Percentiles rank a stretch among this genome's conserved stretches.
Conservation (phyloP, 257 asterid species). For the Nemophila menziesii region DNA sequence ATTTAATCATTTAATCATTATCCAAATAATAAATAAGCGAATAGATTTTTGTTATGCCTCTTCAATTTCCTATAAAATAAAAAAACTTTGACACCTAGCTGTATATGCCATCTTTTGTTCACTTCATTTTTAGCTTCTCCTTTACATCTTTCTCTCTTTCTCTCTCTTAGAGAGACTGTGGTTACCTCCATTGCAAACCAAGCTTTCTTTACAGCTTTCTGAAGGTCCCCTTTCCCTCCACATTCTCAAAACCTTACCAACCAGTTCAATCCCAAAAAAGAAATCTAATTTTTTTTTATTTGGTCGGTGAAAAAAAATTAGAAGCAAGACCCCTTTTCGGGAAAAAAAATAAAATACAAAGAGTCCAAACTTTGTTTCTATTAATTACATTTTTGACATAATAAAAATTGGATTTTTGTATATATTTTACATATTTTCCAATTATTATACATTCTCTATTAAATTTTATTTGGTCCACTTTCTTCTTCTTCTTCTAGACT, state of each 20-base stretch:
- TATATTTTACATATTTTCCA: background rate
- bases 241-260: conserved; percentile 5
- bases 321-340: background rate
- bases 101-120: too few species aligned
- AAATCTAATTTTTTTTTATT: too few species aligned
- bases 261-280: background rate
- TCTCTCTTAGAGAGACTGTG: background rate
- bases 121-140: background rate
- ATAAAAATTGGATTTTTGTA: conserved; percentile 2
- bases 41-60: too few species aligned
- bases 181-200: conserved; percentile 7
- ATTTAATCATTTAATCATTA: too few species aligned
- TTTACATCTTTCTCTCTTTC: background rate
- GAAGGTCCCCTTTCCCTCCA: background rate
- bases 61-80: too few species aligned
- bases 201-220: conserved; percentile 1
- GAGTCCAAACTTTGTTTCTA: background rate
- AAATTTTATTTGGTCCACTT: conserved; percentile 6
- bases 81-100: too few species aligned
- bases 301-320: too few species aligned
- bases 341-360: background rate
- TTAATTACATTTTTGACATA: too few species aligned
- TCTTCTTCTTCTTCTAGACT: conserved; percentile 8
- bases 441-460: background rate
- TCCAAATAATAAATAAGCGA: too few species aligned